A percentile compares a stretch with the other conserved stretches of the same genome.
Conservation (phyloP, 345 rosid species). For the Kandelia obovata region DNA sequence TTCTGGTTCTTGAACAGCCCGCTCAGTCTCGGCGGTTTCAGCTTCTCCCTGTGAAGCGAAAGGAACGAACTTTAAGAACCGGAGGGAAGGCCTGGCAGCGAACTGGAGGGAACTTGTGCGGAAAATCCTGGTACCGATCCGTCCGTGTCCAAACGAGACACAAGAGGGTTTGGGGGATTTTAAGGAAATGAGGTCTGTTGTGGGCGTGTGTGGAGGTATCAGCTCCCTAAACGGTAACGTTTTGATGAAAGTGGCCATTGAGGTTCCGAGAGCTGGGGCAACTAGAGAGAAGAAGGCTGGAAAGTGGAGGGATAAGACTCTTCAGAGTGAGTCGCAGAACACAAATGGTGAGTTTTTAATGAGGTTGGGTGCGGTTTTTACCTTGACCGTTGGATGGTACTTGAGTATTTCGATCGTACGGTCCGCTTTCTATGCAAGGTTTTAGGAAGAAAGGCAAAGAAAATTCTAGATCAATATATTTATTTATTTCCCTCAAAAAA, state of each 20-base stretch:
- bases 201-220: conserved; percentile 18
- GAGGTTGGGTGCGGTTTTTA: conserved; percentile 1
- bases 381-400: conserved; percentile 14
- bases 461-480: no score
- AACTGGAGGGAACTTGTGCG: conserved; percentile 33
- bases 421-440: background rate
- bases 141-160: conserved; percentile 42
- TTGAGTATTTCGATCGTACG: conserved; percentile 8
- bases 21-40: conserved; percentile 48
- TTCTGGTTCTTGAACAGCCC: conserved; percentile 49
- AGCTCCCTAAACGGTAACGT: conserved; percentile 51
- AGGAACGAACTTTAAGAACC: conserved; percentile 42
- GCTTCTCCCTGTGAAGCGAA: conserved; percentile 64
- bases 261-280: no score
- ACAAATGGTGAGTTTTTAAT: background rate
- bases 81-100: conserved; percentile 28
- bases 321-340: background rate
- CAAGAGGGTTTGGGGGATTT: conserved; percentile 29
- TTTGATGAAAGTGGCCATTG: conserved; percentile 67
- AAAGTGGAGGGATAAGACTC: conserved; percentile 1
- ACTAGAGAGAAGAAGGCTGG: background rate
- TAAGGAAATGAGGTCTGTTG: conserved; percentile 16
- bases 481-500: no score
- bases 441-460: no score
- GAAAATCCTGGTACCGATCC: conserved; percentile 6